Percentiles rank a stretch among this genome's conserved stretches.
Conservation (phyloP, 2,329 filamentous ascomycete species). For the Thermochaetoides dissita region DNA sequence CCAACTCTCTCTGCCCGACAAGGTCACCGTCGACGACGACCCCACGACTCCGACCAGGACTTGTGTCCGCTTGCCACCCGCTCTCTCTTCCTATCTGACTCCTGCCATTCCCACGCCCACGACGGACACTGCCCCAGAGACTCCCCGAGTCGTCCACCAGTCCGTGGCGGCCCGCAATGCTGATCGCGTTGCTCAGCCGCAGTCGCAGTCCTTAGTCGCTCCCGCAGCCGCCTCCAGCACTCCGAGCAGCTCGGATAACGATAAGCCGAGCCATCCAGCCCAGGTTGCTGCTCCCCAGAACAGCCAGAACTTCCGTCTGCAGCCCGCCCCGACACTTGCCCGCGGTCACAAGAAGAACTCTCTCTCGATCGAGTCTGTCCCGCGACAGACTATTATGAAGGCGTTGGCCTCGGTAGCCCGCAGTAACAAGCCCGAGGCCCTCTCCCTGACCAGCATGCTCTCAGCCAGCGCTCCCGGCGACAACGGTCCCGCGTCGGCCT, state of each 20-base stretch:
- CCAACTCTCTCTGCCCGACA: too few relatives aligned
- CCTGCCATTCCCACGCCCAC: not conserved
- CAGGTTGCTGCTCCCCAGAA: too few relatives aligned
- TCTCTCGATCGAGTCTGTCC: slow-evolving; percentile 51
- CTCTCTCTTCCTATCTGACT: slow-evolving; percentile 7
- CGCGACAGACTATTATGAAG: slow-evolving; percentile 71
- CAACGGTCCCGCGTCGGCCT: slow-evolving; percentile 29
- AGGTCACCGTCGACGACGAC: not conserved
- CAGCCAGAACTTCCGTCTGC: not conserved
- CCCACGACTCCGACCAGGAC: slow-evolving; percentile 16
- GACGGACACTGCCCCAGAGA: not conserved
- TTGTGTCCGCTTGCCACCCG: slow-evolving; percentile 15
- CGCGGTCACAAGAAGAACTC: slow-evolving; percentile 32
- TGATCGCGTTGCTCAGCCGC: not conserved
- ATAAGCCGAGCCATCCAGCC: too few relatives aligned
- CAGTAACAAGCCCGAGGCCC: slow-evolving; percentile 46
- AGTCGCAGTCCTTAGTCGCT: too few relatives aligned
- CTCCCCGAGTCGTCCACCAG: not conserved
- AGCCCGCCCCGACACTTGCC: slow-evolving; percentile 10
- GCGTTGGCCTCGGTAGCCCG: slow-evolving; percentile 56
- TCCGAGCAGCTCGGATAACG: not conserved
- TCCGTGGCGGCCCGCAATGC: slow-evolving; percentile 5
- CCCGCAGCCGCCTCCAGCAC: slow-evolving; percentile 1
- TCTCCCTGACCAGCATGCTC: slow-evolving; percentile 48
- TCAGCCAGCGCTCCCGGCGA: slow-evolving; percentile 23